Base-by-base conservation (phyloP, 768 basidiomycete species). In the Lyophyllum shimeji region DNA sequence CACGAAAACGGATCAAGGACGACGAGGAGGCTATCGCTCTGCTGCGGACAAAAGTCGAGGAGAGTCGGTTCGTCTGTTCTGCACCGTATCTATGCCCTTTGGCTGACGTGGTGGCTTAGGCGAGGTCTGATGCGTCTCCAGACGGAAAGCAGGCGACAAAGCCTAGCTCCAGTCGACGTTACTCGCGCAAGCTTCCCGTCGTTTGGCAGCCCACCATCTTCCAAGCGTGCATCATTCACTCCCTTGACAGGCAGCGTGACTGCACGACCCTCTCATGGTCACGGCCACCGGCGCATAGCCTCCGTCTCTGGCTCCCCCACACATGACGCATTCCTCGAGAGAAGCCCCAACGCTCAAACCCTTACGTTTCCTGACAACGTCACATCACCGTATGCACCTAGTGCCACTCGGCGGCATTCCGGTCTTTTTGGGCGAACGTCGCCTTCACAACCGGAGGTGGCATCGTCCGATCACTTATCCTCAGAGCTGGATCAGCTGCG, bases 51-150 rank as follows among this genome's bases (percentile, higher is more conserved):
- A 93, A 93, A 68, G 89, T 93, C 2, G 91, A 93, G 63, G 91
- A 93, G 70, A 91, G 89, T 77, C 81, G 91, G 90, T 89, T 62
- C 20, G 81, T 65, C 31, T 46, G 39, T 61, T 15, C 34, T 17
- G 37, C 43, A 47, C 52, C 46, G 20, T 29, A 20, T 42, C 17
- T 33, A 29, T 31, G 37, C 25, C 46, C 58, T 53, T 55, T 59
- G 34, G 52, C 55, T 40, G 46, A 56, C 33, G 31, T 55, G 18
- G 31, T 59, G 27, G 50, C 13, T 44, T 61, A 91, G 91, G 63
- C 87, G 91, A 44, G 92, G 90, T 23, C 77, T 94, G 50, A 94
- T 94, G 92, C 82, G 89, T 17, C 77, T 94, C 8, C 92, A 94
- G 67, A 83, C 85, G 8, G 90, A 94, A 69, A 88, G 75, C 62